Base-by-base conservation (phyloP, 148 eudicot species). In the Euryodendron excelsum region DNA sequence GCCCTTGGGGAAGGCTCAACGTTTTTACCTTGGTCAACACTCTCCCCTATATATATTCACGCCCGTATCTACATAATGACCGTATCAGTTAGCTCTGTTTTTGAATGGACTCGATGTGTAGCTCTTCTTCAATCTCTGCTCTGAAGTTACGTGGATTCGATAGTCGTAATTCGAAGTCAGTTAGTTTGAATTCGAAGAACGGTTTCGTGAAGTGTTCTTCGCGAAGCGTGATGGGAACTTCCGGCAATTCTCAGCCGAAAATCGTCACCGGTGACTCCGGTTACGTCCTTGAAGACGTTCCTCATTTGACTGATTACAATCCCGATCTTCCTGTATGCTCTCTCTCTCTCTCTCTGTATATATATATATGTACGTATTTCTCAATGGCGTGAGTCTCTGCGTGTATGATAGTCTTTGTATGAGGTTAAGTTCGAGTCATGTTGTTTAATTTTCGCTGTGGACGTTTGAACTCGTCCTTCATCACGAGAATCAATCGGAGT, bases 261-360 rank as follows among this genome's bases (percentile, higher is more conserved):
- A 80, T 90, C 56, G 76, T 85, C 14, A 53, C 44, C 50, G 98
- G 96, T 33, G 91, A 86, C 13, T 67, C 74, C 80, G 98, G 96
- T 64, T 94, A 89, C 77, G 82, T 85, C 31, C 96, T 94, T 15
- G 94, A 94, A 75, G 98, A 94, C 83, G 98, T 91, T 80, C 98
- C 98, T 75, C 98, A 94, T 73, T 89, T 94, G 60, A 74, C 86
- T 58, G 96, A 94, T 85, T 91, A 89, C 78, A 84, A 90, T 71
- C 74, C 88, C 68, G 60, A 87, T 73, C 89, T 89, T 55, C 88
- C 88, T 73, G 96, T 91, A 88, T n/a, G 84, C 53, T 37, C 23
- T 76, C 44, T 72, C 48, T 55, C 37, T 68, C 78, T 61, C 69
- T 78, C 39, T 39, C 50, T 28, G 59, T 56, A n/a, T 25, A 2